phyloP scores from a whole-genome alignment of 2,329 filamentous ascomycete genomes.

The Fusarium pseudoanthophilum region DNA sequence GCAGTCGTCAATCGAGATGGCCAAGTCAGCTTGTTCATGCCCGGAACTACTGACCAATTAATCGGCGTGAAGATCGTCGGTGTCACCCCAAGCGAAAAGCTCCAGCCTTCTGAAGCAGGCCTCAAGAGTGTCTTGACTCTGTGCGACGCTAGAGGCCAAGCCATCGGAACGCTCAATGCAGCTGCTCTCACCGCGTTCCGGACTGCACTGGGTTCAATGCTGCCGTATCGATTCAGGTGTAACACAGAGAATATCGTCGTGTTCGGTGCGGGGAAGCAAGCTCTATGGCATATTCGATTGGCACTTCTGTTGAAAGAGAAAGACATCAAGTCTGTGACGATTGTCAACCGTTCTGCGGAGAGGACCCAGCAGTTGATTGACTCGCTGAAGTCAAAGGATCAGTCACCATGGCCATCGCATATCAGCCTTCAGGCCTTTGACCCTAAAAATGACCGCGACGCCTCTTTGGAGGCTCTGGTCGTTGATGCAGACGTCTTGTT shows the following conservation, averaged over 20 bases:
- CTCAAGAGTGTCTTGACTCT: slow-evolving; percentile 66
- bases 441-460: slow-evolving; percentile 7
- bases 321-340: slow-evolving; percentile 44
- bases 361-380: slow-evolving; percentile 39
- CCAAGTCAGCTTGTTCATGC: slow-evolving; percentile 74
- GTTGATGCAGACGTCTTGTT: slow-evolving; percentile 45
- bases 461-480: slow-evolving; percentile 31
- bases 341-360: slow-evolving; percentile 49
- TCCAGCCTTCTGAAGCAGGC: slow-evolving; percentile 8
- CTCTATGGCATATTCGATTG: slow-evolving; percentile 77
- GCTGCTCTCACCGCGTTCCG: slow-evolving; percentile 76
- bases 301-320: slow-evolving; percentile 63
- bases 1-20: slow-evolving; percentile 71
- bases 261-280: slow-evolving; percentile 77
- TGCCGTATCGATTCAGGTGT: slow-evolving; percentile 59
- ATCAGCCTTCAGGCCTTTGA: slow-evolving; percentile 30
- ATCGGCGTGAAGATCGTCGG: slow-evolving; percentile 73
- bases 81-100: slow-evolving; percentile 39
- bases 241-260: slow-evolving; percentile 64
- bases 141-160: slow-evolving; percentile 65
- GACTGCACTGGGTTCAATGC: slow-evolving; percentile 71
- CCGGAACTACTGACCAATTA: slow-evolving; percentile 67
- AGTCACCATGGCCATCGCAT: slow-evolving; percentile 27
- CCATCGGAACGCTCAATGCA: slow-evolving; percentile 72
- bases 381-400: slow-evolving; percentile 13